These are phyloP conservation scores for Proliferodiscus dingleyae DNA, from an alignment of 2,329 filamentous ascomycete species.

Conservation along the genomic window DNA sequence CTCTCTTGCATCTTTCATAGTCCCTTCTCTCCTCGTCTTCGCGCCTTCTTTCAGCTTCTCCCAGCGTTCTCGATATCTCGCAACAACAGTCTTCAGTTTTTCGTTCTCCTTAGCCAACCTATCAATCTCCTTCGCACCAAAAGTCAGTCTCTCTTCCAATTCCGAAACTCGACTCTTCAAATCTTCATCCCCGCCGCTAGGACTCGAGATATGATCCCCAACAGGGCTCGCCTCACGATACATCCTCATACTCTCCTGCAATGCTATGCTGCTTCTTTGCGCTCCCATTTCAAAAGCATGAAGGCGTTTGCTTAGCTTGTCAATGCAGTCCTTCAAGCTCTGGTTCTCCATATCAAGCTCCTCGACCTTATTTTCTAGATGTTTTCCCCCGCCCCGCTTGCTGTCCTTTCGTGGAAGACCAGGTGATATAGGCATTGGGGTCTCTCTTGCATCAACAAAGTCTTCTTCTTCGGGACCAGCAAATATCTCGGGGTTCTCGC, in stretches of 20 bases:
- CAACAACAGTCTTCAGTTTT: constrained; percentile 50
- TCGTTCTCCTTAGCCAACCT: constrained; percentile 57
- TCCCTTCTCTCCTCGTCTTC: constrained; percentile 35
- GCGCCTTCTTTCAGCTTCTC: constrained; percentile 65
- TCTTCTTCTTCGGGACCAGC: constrained; percentile 67
- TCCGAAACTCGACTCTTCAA: constrained; percentile 52
- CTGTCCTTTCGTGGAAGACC: constrained; percentile 34
- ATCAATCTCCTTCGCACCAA: constrained; percentile 56
- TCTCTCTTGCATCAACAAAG: constrained; percentile 84
- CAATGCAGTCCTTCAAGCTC: constrained; percentile 76
- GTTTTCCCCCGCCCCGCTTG: constrained; percentile 38
- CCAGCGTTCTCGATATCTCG: constrained; percentile 59
- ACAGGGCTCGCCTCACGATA: constrained; percentile 52
- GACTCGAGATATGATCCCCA: constrained; percentile 20
- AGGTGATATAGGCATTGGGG: constrained; percentile 39
- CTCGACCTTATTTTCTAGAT: constrained; percentile 67
- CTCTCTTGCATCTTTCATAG: constrained; percentile 13
- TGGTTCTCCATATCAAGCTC: constrained; percentile 87
- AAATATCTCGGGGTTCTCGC: constrained; percentile 30
- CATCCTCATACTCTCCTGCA: constrained; percentile 76
- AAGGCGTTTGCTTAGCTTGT: constrained; percentile 81
- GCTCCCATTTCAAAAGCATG: constrained; percentile 90
- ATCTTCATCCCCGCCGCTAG: constrained; percentile 36
- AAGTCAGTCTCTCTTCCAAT: constrained; percentile 61
- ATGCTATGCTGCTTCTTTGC: constrained; percentile 77